A percentile compares a stretch with the other conserved stretches of the same genome.
Evolutionary conservation across 257 asterid species (phyloP).

Genomic region (Linderniella brevidens): DNA sequence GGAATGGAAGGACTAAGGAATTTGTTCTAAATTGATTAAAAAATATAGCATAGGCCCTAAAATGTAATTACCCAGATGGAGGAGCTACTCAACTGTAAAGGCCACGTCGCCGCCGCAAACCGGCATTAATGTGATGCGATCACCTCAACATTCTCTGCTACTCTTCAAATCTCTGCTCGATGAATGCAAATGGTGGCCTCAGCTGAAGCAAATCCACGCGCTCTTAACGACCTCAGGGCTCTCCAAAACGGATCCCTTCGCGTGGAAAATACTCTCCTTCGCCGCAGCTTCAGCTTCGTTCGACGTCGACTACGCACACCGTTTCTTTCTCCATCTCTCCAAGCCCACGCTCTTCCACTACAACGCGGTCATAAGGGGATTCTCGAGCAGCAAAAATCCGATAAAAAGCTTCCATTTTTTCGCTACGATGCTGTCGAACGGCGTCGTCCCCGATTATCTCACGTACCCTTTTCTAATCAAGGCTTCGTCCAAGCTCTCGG

Average conservation of each 20-base stretch:
- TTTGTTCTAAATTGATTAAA: too few species aligned
- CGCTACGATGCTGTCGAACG: conserved; percentile 23
- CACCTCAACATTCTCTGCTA: background rate
- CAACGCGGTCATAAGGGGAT: conserved; percentile 46
- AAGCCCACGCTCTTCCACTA: conserved; percentile 32
- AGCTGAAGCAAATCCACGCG: conserved; percentile 44
- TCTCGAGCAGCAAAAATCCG: conserved; percentile 32
- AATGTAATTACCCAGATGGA: too few species aligned
- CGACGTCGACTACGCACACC: conserved; percentile 30
- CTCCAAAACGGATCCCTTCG: conserved; percentile 21
- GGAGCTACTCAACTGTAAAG: too few species aligned
- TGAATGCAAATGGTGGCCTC: conserved; percentile 27
- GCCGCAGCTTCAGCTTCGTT: conserved; percentile 21
- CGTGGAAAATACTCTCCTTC: conserved; percentile 31
- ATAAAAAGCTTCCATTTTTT: conserved; percentile 20
- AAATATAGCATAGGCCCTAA: too few species aligned
- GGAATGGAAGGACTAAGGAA: too few species aligned
- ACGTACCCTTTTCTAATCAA: conserved; percentile 60
- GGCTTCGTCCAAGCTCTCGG: conserved; percentile 35
- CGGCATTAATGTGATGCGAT: too few species aligned
- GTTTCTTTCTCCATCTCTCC: conserved; percentile 25
- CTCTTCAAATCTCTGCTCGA: conserved; percentile 18
- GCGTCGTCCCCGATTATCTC: conserved; percentile 29
- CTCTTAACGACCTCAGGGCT: conserved; percentile 31
- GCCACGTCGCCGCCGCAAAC: too few species aligned